Base-by-base conservation (phyloP, 2,329 filamentous ascomycete genomes). In the Neoarthrinium moseri region DNA sequence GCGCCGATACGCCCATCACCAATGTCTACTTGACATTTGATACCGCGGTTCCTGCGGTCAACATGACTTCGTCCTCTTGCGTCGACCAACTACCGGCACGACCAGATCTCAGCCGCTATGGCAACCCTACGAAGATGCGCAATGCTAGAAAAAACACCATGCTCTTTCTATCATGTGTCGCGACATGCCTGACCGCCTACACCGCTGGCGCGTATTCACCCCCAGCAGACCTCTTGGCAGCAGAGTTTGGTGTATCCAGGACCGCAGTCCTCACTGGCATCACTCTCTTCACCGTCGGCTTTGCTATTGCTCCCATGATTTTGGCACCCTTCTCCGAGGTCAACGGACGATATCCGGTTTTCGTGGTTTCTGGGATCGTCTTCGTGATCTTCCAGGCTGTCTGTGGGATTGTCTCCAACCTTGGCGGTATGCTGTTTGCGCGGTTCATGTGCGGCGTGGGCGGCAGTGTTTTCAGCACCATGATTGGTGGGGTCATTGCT, bases 401-500 rank as follows among this genome's bases (percentile, higher is more conserved):
- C 5, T 91, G 87, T 60, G 89, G 87, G 4, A 72, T 89, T 0
- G 87, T 89, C 5, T 72, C 75, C 0, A 80, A 80, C 3, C 81
- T 88, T 51, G 80, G 79, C 0, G 89, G 87, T 3, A 87, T 96
- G 78, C 64, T 95, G 1, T 67, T 91, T 3, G 80, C 84, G 0
- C 80, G 91, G 1, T 87, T 96, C 61, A 75, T 94, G 37, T 78
- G 83, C 8, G 91, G 91, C 2, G 81, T 83, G n/a, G 88, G 87
- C 6, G 85, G 81, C 5, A 90, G 84, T 39, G 83, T 77, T 0
- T 95, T 95, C 61, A 90, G 86, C 35, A 94, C 89, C 18, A 91
- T 96, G 77, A 86, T 95, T 0, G 91, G 91, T n/a, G 91, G 91
- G 4, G 87, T 96, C 4, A 86, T 96, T 32, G 86, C 87, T 41